Evolutionary conservation across 2,329 filamentous ascomycete species (phyloP).

Genomic region (Monilinia laxa): DNA sequence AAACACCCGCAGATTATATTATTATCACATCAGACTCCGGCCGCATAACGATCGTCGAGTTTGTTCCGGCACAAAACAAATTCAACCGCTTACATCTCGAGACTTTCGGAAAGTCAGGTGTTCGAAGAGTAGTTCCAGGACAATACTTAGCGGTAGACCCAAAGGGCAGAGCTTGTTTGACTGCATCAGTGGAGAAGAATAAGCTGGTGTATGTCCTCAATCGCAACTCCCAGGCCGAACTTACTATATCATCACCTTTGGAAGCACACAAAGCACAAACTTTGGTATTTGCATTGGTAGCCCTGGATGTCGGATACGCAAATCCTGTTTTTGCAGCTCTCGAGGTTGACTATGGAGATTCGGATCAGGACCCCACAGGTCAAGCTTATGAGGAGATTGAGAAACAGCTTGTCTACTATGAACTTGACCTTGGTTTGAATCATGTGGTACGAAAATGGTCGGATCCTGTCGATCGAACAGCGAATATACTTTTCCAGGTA

Average conservation of each 20-base stretch:
- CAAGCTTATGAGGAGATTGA: constrained; percentile 78
- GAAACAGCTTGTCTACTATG: constrained; percentile 93
- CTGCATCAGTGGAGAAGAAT: constrained; percentile 96
- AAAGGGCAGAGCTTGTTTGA: constrained; percentile 90
- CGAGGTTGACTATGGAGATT: constrained; percentile 89
- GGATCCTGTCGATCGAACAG: constrained; percentile 85
- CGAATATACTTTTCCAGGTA: constrained; percentile 90
- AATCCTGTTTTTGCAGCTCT: constrained; percentile 95
- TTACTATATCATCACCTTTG: constrained; percentile 94
- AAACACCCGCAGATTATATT: constrained; percentile 72
- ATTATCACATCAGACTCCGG: constrained; percentile 95
- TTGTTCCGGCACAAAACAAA: constrained; percentile 78
- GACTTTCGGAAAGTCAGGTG: constrained; percentile 96
- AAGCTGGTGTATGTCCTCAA: constrained; percentile 99
- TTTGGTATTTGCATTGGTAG: constrained; percentile 82
- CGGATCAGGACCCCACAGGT: constrained; percentile 86
- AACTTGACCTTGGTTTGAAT: constrained; percentile 93
- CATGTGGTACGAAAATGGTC: constrained; percentile 97
- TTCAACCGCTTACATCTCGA: constrained; percentile 91
- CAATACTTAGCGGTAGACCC: constrained; percentile 96
- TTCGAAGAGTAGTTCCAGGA: constrained; percentile 88
- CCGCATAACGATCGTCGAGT: constrained; percentile 91
- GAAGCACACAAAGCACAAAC: constrained; percentile 94
- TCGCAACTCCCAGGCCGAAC: constrained; percentile 87
- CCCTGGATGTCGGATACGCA: constrained; percentile 92